Conservation (phyloP, 352 stramenopile genomes). For the Blastocystis sp. region DNA sequence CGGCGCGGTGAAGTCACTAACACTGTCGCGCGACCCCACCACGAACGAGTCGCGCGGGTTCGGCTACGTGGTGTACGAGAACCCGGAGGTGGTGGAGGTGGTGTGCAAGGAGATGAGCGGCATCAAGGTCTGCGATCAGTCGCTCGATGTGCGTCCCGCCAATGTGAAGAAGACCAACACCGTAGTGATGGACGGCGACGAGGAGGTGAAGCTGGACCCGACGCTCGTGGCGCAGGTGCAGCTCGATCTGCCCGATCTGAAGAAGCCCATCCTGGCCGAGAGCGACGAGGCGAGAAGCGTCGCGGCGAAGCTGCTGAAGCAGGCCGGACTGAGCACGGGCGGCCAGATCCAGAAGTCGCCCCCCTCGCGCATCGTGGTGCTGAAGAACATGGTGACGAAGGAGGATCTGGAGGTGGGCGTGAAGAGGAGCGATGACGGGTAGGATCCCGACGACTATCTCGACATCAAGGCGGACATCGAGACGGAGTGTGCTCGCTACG, state of each 20-base stretch:
- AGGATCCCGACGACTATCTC: slow-evolving; percentile 68
- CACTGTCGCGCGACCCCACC: slow-evolving; percentile 76
- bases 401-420: slow-evolving; percentile 56
- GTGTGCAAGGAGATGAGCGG: slow-evolving; percentile 75
- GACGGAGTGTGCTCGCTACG: slow-evolving; percentile 61
- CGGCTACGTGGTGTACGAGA: slow-evolving; percentile 81
- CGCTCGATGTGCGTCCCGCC: slow-evolving; percentile 72
- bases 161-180: slow-evolving; percentile 32
- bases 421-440: not conserved
- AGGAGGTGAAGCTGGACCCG: slow-evolving; percentile 46
- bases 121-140: slow-evolving; percentile 79
- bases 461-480: slow-evolving; percentile 69
- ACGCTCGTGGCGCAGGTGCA: slow-evolving; percentile 12
- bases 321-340: slow-evolving; percentile 60
- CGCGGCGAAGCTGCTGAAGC: slow-evolving; percentile 56
- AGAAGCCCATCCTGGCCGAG: slow-evolving; percentile 30
- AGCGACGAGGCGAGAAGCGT: slow-evolving; percentile 42
- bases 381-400: slow-evolving; percentile 68
- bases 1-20: slow-evolving; percentile 77
- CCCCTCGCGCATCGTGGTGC: slow-evolving; percentile 44
- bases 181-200: slow-evolving; percentile 13
- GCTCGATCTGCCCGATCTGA: slow-evolving; percentile 53
- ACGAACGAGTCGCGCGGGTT: slow-evolving; percentile 78
- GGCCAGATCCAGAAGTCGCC: slow-evolving; percentile 64
- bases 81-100: slow-evolving; percentile 72